Evolutionary conservation across 192 early-diverging fungal species (phyloP), one percentile per base, ranked within the genome.

Genomic region (Phlyctochytrium planicorne): DNA sequence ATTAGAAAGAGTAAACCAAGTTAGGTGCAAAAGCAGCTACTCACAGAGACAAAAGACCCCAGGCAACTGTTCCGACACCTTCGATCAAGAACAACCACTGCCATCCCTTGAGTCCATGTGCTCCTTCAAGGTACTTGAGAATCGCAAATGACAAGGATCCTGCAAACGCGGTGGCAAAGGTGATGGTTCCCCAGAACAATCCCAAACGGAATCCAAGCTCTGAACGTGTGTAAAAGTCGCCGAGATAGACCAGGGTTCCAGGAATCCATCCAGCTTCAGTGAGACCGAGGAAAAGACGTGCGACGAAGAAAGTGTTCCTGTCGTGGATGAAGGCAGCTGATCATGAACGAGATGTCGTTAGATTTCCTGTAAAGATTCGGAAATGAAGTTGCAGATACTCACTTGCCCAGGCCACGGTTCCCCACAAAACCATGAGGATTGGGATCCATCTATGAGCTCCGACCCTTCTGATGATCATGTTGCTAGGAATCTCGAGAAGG

Each of bases 31-130:
- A n/a, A n/a, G n/a, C n/a, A n/a, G n/a, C n/a, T n/a, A n/a, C n/a
- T n/a, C n/a, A n/a, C n/a, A n/a, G n/a, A n/a, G 83, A 76, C 29
- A 82, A 16, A 32, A 81, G 23, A 17, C 81, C 82, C 27, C 85
- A 36, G 29, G 84, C 32, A 20, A 80, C 66, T 1, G 88, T 88
- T 17, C 76, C 70, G 16, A 83, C 33, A 12, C 87, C 89, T 35
- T 89, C 89, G 57, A 90, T 71, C 35, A 84, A 32, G 69, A 89
- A 89, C 2, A 89, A 62, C 89, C 89, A 90, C 32, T 82, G 78
- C 89, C 89, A 90, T 4, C 85, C 89, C 27, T 79, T 69, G 1
- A 87, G 67, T 52, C 82, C 82, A 36, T 63, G 77, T 30, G 77
- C 67, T 30, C 86, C 84, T 25, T 76, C 67, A 64, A 90, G 60